Conservation (phyloP, 1,284 basidiomycete species). For the Cryptococcus maquisensis region DNA sequence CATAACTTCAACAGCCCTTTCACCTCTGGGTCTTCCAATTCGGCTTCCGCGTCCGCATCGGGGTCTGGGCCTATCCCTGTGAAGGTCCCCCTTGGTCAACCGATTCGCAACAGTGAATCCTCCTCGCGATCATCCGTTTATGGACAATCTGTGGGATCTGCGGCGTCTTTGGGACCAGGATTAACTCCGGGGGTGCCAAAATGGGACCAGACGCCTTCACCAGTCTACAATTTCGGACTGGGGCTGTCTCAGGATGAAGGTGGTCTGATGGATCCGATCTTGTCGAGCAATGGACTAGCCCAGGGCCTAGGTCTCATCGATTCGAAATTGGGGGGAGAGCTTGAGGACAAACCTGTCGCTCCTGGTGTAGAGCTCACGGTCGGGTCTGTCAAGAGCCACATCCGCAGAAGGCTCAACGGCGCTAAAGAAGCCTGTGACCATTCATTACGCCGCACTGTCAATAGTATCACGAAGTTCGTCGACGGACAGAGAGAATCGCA, state of each 20-base stretch:
- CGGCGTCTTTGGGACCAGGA: conserved; percentile 11
- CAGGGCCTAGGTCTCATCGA: too few relatives aligned
- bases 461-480: conserved; percentile 88
- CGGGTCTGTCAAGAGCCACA: conserved; percentile 84
- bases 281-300: too few relatives aligned
- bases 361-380: conserved; percentile 42
- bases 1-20: conserved; percentile 20
- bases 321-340: conserved; percentile 1
- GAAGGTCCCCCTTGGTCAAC: conserved; percentile 10
- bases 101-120: conserved; percentile 6
- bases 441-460: conserved; percentile 85
- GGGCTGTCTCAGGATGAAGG: not conserved
- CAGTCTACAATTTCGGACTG: not conserved
- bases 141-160: conserved; percentile 12
- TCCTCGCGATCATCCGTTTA: conserved; percentile 34
- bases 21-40: conserved; percentile 8
- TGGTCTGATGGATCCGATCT: too few relatives aligned
- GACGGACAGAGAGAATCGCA: conserved; percentile 61
- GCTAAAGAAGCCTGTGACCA: conserved; percentile 96
- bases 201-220: conserved; percentile 2
- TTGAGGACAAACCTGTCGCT: conserved; percentile 29
- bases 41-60: not conserved
- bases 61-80: conserved; percentile 5
- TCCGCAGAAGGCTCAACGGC: conserved; percentile 83
- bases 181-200: not conserved